Conservation (phyloP, 106 monocot genomes). For the Ottelia alismoides region DNA sequence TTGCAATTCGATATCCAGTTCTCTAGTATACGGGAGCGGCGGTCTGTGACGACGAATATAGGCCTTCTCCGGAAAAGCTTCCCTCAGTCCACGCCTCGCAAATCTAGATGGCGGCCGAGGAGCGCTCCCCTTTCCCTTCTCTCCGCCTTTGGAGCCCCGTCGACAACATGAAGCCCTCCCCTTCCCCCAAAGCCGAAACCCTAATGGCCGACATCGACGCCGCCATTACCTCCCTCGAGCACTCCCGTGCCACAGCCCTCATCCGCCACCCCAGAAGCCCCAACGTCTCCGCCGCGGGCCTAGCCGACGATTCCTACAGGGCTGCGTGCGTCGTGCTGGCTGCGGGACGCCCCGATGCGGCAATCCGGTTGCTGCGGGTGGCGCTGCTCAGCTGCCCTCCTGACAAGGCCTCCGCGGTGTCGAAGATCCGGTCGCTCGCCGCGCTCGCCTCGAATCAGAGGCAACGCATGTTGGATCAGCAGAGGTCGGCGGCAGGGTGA, state of each 20-base stretch:
- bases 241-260: slow-evolving; percentile 20
- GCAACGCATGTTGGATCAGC: no score
- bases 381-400: slow-evolving; percentile 51
- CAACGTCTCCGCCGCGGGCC: slow-evolving; percentile 13
- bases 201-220: slow-evolving; percentile 46
- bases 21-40: no score
- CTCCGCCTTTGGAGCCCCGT: no score
- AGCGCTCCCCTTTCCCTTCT: no score
- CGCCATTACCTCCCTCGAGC: slow-evolving; percentile 39
- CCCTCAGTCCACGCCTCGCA: no score
- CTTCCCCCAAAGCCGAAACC: slow-evolving; percentile 27
- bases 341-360: slow-evolving; percentile 28
- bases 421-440: slow-evolving; percentile 35
- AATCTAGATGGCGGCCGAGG: no score
- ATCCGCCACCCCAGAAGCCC: slow-evolving; percentile 8
- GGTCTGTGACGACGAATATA: no score
- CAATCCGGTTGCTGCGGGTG: no score
- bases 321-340: slow-evolving; percentile 37
- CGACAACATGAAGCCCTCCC: no score
- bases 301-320: slow-evolving; percentile 52
- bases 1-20: no score
- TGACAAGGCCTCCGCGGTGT: slow-evolving; percentile 30
- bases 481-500: no score
- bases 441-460: slow-evolving; percentile 17
- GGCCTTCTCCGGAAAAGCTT: no score